A percentile compares a stretch with the other conserved stretches of the same genome.
Conservation (phyloP, 2,329 filamentous ascomycete genomes). For the Cordyceps tenuipes region DNA sequence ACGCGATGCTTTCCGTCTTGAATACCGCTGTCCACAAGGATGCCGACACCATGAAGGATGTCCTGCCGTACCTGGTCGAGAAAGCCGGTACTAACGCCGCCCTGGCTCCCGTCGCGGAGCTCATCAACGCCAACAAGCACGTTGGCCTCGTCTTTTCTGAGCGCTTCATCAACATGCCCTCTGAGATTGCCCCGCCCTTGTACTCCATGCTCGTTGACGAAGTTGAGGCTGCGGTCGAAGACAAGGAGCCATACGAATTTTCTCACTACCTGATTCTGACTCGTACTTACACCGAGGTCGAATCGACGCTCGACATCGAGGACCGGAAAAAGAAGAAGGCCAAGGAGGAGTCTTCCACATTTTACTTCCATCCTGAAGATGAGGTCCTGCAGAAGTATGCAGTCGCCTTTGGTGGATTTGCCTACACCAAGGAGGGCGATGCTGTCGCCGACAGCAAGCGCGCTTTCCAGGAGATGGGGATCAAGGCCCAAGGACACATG, state of each 20-base stretch:
- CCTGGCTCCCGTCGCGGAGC: slow-evolving; percentile 47
- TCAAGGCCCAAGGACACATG: slow-evolving; percentile 75
- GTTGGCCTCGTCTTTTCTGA: slow-evolving; percentile 87
- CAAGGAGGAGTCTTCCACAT: slow-evolving; percentile 52
- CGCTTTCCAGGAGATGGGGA: slow-evolving; percentile 87
- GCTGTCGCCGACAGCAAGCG: slow-evolving; percentile 82
- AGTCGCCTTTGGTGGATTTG: slow-evolving; percentile 58
- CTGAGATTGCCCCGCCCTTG: slow-evolving; percentile 85
- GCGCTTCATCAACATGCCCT: slow-evolving; percentile 92
- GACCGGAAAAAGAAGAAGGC: slow-evolving; percentile 55
- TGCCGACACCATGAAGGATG: slow-evolving; percentile 60
- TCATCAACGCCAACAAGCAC: slow-evolving; percentile 48
- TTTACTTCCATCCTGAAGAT: slow-evolving; percentile 95
- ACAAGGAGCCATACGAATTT: slow-evolving; percentile 88
- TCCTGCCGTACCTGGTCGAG: slow-evolving; percentile 62
- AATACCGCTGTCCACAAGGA: slow-evolving; percentile 74
- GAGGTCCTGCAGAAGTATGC: slow-evolving; percentile 78
- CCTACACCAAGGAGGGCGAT: slow-evolving; percentile 75
- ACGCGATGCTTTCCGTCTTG: slow-evolving; percentile 82
- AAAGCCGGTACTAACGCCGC: slow-evolving; percentile 45
- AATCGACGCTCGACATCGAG: slow-evolving; percentile 67
- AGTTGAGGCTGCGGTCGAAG: slow-evolving; percentile 77
- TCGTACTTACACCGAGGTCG: slow-evolving; percentile 86
- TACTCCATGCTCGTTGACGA: slow-evolving; percentile 93
- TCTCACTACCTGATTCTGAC: slow-evolving; percentile 87